Evolutionary conservation across 306 rosid genomes (phyloP), one percentile per base, ranked within the genome.

Genomic region (Hippophae rhamnoides): DNA sequence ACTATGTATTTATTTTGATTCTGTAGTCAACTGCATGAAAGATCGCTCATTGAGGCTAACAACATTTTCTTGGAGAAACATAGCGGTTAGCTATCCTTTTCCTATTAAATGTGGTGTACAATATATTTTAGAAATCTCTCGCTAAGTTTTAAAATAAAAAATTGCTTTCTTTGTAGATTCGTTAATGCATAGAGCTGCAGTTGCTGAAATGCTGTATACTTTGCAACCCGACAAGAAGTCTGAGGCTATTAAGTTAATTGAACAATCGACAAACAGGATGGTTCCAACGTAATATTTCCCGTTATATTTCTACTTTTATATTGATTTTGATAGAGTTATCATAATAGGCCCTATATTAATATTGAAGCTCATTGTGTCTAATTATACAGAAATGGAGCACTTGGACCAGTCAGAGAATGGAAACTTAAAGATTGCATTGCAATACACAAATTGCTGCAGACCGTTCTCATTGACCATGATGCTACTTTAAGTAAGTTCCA

Each of bases 141-240:
- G 0, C 38, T 31, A 31, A 2, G 3, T 31, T 52, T 57, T 61
- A 27, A 13, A 13, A 18, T 59, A 13, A 58, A 41, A 52, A n/a
- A 62, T 60, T 62, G 48, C 67, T 41, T 27, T 58, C 41, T 52
- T 44, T 61, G 77, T 88, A 93, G 99, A 84, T 74, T 93, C 97
- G 64, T 81, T 93, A 81, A 78, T 82, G 94, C 95, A 93, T 58
- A 84, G 94, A 75, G 90, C 90, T 60, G 97, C 96, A 42, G 90
- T 63, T 71, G 84, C 94, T 10, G 95, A 93, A 81, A 76, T 82
- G 77, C 63, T 85, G 56, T 75, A 72, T 79, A 69, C 75, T 76
- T 78, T 86, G 77, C 86, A 88, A 61, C 82, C 90, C 47, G 75
- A 63, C 66, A 80, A 60, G 65, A 93, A 82, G 72, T 56, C 78